Conservation (phyloP, 2,329 filamentous ascomycete species). For the Aaosphaeria pasadenensis region DNA sequence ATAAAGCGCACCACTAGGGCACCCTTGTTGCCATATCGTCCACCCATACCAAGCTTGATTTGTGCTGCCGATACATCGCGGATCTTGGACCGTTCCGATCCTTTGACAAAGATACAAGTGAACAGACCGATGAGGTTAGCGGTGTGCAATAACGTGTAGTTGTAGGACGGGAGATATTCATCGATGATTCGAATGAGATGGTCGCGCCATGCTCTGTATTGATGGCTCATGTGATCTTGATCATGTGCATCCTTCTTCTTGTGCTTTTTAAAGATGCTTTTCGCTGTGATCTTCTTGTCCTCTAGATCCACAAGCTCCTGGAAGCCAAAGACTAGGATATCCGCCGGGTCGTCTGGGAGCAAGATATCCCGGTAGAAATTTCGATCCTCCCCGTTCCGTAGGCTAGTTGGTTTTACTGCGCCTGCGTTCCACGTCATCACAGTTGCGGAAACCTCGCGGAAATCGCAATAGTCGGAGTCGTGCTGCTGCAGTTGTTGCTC, state of each 20-base stretch:
- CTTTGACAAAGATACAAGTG: constrained; percentile 91
- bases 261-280: constrained; percentile 75
- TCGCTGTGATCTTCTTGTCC: constrained; percentile 96
- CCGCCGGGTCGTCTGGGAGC: constrained; percentile 71
- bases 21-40: constrained; percentile 93
- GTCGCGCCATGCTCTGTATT: constrained; percentile 95
- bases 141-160: constrained; percentile 85
- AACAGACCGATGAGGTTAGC: constrained; percentile 91
- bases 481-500: constrained; percentile 82
- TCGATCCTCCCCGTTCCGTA: constrained; percentile 70
- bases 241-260: constrained; percentile 82
- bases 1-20: constrained; percentile 89
- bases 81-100: constrained; percentile 71
- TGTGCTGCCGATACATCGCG: constrained; percentile 75
- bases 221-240: constrained; percentile 89
- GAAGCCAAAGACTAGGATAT: constrained; percentile 93
- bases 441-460: constrained; percentile 74
- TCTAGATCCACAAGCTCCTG: constrained; percentile 98
- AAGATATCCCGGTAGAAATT: constrained; percentile 80
- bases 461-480: constrained; percentile 80
- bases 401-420: constrained; percentile 82
- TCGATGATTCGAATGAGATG: constrained; percentile 80
- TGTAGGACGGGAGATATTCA: constrained; percentile 73
- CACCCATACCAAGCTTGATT: constrained; percentile 94
- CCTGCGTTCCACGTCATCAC: constrained; percentile 97